Conservation (phyloP, 768 basidiomycete genomes). For the Mrakia gelida region DNA sequence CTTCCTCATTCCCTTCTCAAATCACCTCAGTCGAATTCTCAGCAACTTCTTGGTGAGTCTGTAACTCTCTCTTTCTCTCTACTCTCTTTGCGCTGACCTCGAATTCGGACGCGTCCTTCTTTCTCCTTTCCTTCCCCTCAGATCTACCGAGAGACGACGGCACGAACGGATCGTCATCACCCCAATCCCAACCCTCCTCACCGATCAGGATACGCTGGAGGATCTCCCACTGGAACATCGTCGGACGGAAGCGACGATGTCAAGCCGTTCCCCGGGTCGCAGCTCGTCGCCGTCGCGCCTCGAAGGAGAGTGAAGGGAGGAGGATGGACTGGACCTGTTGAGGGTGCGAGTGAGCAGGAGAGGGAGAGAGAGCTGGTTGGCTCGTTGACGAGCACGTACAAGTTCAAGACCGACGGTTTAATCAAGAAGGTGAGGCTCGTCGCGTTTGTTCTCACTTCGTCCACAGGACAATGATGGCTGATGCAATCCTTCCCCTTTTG, state of each 20-base stretch:
- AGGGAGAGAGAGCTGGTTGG: constrained; percentile 80
- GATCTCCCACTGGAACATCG: neutral
- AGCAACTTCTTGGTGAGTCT: constrained; percentile 3
- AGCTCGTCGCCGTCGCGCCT: neutral
- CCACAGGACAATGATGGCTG: neutral
- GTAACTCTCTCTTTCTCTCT: too few relatives aligned
- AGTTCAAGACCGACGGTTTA: constrained; percentile 86
- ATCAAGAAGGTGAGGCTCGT: constrained; percentile 78
- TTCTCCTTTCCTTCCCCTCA: neutral
- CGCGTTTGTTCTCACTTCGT: neutral
- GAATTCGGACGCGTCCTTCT: neutral
- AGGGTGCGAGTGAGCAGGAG: constrained; percentile 52
- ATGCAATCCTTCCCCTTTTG: neutral
- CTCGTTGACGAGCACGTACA: constrained; percentile 85
- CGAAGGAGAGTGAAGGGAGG: neutral
- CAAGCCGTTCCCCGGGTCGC: too few relatives aligned
- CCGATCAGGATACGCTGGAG: neutral
- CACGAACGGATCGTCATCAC: neutral
- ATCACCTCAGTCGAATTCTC: neutral
- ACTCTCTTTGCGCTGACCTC: neutral
- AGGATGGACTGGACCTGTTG: neutral
- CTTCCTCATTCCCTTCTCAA: neutral
- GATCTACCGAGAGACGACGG: neutral
- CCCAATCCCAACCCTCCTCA: neutral
- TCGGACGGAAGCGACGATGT: neutral